phyloP scores from a whole-genome alignment of 768 basidiomycete species.

The Goffeauzyma gilvescens region DNA sequence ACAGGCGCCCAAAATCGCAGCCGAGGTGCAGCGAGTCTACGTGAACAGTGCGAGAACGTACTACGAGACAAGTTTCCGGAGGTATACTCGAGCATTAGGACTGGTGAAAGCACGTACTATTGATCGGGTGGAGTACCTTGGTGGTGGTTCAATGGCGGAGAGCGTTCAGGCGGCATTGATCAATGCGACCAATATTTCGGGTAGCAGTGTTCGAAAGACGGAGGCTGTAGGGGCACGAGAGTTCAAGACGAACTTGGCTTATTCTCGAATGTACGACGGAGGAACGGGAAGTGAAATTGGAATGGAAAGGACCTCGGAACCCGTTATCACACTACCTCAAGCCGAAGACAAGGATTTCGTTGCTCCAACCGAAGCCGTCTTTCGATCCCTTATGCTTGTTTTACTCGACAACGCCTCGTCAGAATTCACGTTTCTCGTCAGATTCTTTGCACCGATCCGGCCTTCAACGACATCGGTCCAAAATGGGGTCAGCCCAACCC shows the following conservation, averaged over 20 bases:
- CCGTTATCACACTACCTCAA: too few species aligned
- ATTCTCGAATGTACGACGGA: too few species aligned
- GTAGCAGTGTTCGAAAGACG: conserved; percentile 2
- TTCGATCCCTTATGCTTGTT: conserved; percentile 69
- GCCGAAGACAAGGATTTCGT: conserved; percentile 77
- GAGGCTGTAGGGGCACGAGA: too few species aligned
- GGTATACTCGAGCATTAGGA: conserved; percentile 66
- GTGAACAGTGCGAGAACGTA: conserved; percentile 64
- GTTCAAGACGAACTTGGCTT: too few species aligned
- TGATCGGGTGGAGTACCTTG: conserved; percentile 33
- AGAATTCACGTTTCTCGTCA: conserved; percentile 69
- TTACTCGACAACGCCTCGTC: conserved; percentile 87
- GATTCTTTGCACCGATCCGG: conserved; percentile 47
- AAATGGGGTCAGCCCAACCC: too few species aligned
- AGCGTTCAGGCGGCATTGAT: too few species aligned
- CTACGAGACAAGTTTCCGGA: conserved; percentile 83
- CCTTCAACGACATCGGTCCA: neutral
- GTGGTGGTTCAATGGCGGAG: neutral
- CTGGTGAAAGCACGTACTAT: too few species aligned
- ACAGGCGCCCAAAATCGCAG: conserved; percentile 60
- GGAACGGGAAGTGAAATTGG: neutral
- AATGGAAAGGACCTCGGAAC: too few species aligned
- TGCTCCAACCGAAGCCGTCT: conserved; percentile 59
- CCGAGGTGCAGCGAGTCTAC: conserved; percentile 75
- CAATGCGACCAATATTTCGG: too few species aligned